phyloP scores from a whole-genome alignment of 2,329 filamentous ascomycete genomes.

The Sporothrix humicola region DNA sequence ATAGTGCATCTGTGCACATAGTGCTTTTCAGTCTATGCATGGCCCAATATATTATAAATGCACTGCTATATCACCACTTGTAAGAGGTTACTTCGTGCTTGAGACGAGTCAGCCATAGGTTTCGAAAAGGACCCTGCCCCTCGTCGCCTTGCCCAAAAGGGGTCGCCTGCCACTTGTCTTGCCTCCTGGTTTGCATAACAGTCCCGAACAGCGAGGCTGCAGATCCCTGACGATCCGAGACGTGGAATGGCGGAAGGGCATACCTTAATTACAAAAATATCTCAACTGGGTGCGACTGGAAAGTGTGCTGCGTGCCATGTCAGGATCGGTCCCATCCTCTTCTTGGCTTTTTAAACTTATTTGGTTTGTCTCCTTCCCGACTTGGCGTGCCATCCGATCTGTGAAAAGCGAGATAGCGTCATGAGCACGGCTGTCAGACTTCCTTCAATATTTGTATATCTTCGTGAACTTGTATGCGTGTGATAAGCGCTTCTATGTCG shows the following conservation, averaged over 20 bases:
- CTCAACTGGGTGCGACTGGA: neutral
- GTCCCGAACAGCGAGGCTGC: neutral
- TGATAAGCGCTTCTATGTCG: neutral
- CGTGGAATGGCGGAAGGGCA: constrained; percentile 26
- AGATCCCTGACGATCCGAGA: constrained; percentile 31
- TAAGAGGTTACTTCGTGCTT: neutral
- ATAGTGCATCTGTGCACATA: neutral
- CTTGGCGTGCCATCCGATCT: constrained; percentile 2
- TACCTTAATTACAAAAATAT: constrained; percentile 22
- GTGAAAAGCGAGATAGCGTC: neutral
- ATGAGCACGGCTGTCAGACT: neutral
- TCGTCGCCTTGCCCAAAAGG: neutral
- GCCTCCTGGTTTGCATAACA: neutral
- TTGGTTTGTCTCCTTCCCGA: neutral
- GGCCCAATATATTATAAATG: neutral
- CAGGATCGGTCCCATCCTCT: neutral
- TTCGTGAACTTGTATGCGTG: constrained; percentile 19
- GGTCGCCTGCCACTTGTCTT: constrained; percentile 8
- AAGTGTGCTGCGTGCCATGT: neutral
- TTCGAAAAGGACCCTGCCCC: constrained; percentile 8
- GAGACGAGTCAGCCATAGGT: neutral
- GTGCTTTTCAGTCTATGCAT: neutral
- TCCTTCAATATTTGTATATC: neutral
- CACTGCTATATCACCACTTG: neutral
- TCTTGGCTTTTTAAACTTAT: neutral